Conservation (phyloP, 2,329 filamentous ascomycete genomes). For the Fusarium nygamai region DNA sequence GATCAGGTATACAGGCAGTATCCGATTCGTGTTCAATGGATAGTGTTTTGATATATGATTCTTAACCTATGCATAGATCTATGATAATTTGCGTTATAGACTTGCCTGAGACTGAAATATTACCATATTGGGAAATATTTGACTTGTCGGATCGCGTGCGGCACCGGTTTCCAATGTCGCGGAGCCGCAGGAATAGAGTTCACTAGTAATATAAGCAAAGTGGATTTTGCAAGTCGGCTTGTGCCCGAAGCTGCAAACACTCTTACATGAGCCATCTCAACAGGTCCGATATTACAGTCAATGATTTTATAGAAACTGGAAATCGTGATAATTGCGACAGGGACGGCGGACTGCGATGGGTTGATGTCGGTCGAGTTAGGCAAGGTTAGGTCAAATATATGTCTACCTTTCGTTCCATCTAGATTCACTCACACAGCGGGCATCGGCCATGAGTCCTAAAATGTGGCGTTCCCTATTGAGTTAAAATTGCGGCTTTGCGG, state of each 20-base stretch:
- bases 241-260: background rate
- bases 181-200: constrained; percentile 5
- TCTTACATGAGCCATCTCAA: too few relatives aligned
- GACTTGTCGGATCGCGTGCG: background rate
- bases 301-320: background rate
- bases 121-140: background rate
- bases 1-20: too few relatives aligned
- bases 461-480: background rate
- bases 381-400: background rate
- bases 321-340: background rate
- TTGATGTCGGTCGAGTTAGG: too few relatives aligned
- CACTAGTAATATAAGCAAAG: background rate
- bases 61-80: too few relatives aligned
- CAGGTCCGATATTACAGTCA: background rate
- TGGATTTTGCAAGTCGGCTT: background rate
- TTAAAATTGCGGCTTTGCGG: background rate
- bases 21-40: background rate
- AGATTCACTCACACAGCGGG: background rate
- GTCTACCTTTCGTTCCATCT: background rate
- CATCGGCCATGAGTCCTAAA: background rate
- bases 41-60: background rate
- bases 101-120: rapidly evolving
- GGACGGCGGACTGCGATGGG: background rate
- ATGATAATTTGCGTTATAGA: background rate
- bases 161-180: background rate